Conservation (phyloP, 2,329 filamentous ascomycete species). For the Dothideomycetes sp. region DNA sequence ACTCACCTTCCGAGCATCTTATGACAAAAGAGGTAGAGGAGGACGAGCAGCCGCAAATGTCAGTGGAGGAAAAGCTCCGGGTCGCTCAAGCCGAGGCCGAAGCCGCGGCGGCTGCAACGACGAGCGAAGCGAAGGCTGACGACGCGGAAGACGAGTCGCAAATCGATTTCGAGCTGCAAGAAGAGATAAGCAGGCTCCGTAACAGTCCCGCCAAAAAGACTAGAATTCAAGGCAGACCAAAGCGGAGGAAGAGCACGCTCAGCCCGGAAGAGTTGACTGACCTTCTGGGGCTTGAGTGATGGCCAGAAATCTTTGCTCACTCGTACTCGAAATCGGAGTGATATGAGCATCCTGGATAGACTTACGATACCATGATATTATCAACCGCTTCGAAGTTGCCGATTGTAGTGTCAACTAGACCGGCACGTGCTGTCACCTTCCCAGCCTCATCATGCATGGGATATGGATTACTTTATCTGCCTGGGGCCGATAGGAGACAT, state of each 20-base stretch:
- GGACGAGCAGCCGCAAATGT: conserved; percentile 22
- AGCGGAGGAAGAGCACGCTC: conserved; percentile 62
- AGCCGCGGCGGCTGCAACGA: conserved; percentile 28
- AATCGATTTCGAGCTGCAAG: conserved; percentile 39
- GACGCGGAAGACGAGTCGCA: conserved; percentile 21
- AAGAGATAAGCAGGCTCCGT: conserved; percentile 27
- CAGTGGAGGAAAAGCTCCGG: conserved; percentile 39
- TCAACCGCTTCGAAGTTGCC: not conserved
- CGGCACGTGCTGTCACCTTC: not conserved
- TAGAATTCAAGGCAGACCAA: conserved; percentile 48
- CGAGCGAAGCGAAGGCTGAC: conserved; percentile 18
- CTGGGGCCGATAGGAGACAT: not conserved
- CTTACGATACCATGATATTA: conserved; percentile 6
- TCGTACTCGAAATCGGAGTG: too few species aligned
- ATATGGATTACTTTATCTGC: not conserved
- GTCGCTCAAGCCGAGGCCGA: conserved; percentile 37
- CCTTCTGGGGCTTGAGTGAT: conserved; percentile 29
- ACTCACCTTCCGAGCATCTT: conserved; percentile 19
- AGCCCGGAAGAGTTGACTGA: conserved; percentile 66
- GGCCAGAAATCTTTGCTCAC: too few species aligned
- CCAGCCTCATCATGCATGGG: conserved; percentile 1
- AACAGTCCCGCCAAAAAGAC: conserved; percentile 33
- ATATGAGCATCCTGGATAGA: too few species aligned
- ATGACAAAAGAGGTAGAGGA: conserved; percentile 23
- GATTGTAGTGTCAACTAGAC: not conserved